phyloP scores from a whole-genome alignment of 805 yeast species.

The Sungouiella blattae region DNA sequence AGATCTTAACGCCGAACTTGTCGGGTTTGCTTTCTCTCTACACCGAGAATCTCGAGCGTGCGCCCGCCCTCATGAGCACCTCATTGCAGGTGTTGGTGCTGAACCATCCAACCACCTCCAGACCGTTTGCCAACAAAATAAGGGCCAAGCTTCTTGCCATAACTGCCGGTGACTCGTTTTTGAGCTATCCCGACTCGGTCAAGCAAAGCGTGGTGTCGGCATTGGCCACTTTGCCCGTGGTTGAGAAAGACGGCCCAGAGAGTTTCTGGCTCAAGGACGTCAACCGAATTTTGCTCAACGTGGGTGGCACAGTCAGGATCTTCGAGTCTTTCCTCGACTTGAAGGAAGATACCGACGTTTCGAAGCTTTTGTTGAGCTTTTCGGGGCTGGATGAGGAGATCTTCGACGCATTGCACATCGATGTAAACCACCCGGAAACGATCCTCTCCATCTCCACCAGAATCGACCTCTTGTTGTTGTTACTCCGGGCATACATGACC shows the following conservation, averaged over 20 bases:
- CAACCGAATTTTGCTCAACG: conserved; percentile 46
- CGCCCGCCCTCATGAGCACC: conserved; percentile 31
- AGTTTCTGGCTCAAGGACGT: conserved; percentile 47
- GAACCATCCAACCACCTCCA: conserved; percentile 72
- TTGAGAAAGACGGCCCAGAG: conserved; percentile 51
- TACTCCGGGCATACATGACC: conserved; percentile 37
- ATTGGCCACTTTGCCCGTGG: conserved; percentile 53
- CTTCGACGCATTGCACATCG: conserved; percentile 53
- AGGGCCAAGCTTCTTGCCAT: conserved; percentile 42
- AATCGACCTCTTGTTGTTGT: conserved; percentile 41
- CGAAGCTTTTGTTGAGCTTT: conserved; percentile 36
- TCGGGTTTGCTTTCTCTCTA: conserved; percentile 56
- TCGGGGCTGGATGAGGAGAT: conserved; percentile 11
- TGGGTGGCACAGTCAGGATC: conserved; percentile 51
- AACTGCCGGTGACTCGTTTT: conserved; percentile 30
- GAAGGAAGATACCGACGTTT: conserved; percentile 51
- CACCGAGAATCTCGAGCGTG: conserved; percentile 36
- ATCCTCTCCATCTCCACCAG: conserved; percentile 51
- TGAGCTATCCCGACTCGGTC: conserved; percentile 37
- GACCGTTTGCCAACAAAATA: conserved; percentile 70
- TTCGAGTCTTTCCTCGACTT: conserved; percentile 59
- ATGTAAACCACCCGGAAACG: conserved; percentile 53
- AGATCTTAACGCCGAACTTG: conserved; percentile 75
- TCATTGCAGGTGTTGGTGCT: conserved; percentile 40
- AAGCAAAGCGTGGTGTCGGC: conserved; percentile 44